Percentiles rank a stretch among this genome's conserved stretches.
These are phyloP conservation scores for Cladosporium sp. DNA, from an alignment of 2,329 filamentous ascomycete genomes.

Conservation along the genomic window DNA sequence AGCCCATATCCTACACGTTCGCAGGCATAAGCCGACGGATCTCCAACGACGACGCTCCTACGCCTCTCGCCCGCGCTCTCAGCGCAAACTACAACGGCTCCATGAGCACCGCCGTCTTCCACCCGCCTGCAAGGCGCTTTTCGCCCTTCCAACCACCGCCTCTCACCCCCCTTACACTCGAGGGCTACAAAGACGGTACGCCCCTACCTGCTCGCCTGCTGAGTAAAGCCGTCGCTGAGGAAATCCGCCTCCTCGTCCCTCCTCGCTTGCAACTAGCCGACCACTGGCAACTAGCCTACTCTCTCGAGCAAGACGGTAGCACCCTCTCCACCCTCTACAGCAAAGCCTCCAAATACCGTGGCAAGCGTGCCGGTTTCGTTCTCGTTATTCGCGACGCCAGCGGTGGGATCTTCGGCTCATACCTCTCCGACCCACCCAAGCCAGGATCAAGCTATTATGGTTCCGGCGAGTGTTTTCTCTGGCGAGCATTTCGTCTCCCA, in stretches of 20 bases:
- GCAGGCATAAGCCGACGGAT: constrained; percentile 45
- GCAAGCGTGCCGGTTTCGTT: constrained; percentile 76
- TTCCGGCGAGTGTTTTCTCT: constrained; percentile 93
- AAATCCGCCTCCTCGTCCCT: constrained; percentile 85
- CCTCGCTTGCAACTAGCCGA: constrained; percentile 82
- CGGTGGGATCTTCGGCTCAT: constrained; percentile 83
- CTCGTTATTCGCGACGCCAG: constrained; percentile 76
- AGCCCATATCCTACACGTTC: constrained; percentile 47
- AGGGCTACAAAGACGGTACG: constrained; percentile 61
- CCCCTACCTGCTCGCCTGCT: constrained; percentile 61
- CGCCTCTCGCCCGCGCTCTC: constrained; percentile 32
- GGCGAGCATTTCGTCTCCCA: constrained; percentile 67
- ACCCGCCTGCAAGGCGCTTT: constrained; percentile 55
- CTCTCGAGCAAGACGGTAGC: constrained; percentile 85
- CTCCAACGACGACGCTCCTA: constrained; percentile 40
- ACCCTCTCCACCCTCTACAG: constrained; percentile 83
- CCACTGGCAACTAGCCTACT: constrained; percentile 82
- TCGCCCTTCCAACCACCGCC: constrained; percentile 82
- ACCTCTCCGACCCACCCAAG: constrained; percentile 83
- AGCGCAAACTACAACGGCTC: constrained; percentile 37
- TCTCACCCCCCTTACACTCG: constrained; percentile 71
- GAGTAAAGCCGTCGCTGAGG: constrained; percentile 72
- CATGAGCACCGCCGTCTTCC: constrained; percentile 52
- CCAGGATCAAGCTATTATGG: constrained; percentile 84
- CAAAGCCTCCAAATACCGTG: constrained; percentile 64